Evolutionary conservation across 202 grass and related monocot species (phyloP).

Genomic region (Schoenoplectus triqueter): DNA sequence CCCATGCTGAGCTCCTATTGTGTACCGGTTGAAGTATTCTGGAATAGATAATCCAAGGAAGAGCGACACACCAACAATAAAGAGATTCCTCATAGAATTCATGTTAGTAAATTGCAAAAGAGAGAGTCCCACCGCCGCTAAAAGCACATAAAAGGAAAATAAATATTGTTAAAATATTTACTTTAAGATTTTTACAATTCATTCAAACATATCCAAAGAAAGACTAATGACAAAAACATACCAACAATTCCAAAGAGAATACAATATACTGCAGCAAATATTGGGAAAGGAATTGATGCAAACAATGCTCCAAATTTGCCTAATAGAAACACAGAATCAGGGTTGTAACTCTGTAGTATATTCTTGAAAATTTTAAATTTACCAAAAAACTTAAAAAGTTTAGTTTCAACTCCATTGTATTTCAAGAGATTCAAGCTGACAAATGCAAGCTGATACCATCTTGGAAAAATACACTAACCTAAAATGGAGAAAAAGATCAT

Average conservation of each 20-base stretch:
- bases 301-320: conserved; percentile 97
- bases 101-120: conserved; percentile 97
- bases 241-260: conserved; percentile 90
- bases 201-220: conserved; percentile 16
- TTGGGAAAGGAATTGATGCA: conserved; percentile 90
- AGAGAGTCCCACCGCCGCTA: conserved; percentile 91
- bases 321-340: conserved; percentile 37
- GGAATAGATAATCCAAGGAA: conserved; percentile 94
- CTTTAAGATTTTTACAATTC: conserved; percentile 1
- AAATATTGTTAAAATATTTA: conserved; percentile 10
- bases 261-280: conserved; percentile 89
- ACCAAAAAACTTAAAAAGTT: conserved; percentile 27
- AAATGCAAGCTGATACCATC: neutral
- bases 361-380: conserved; percentile 19
- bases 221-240: conserved; percentile 43
- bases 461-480: conserved; percentile 45
- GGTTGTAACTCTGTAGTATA: neutral
- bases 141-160: conserved; percentile 42
- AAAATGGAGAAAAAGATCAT: conserved; percentile 98
- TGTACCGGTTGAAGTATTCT: conserved; percentile 88
- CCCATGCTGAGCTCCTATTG: conserved; percentile 51
- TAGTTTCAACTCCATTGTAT: neutral
- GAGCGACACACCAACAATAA: conserved; percentile 82
- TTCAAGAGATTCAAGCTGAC: neutral
- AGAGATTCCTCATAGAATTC: conserved; percentile 97